phyloP scores from a whole-genome alignment of 495 filamentous ascomycete genomes.

The Penicillium coffeae region DNA sequence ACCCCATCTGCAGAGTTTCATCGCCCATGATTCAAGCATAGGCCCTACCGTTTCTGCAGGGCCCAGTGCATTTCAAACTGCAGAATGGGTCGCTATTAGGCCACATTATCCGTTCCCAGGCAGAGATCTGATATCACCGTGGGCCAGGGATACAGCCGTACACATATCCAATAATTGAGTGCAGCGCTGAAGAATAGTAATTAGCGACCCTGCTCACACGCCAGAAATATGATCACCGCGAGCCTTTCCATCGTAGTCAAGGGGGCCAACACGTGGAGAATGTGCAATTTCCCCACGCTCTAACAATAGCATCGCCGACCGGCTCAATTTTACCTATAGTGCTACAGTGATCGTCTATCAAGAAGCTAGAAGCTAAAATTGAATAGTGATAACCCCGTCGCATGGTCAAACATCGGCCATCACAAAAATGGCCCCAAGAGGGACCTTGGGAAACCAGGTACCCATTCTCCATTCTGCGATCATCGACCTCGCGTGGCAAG shows the following conservation, averaged over 20 bases:
- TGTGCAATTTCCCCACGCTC: background rate
- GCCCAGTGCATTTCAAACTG: background rate
- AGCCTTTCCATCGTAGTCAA: no score
- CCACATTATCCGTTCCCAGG: no score
- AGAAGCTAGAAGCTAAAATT: background rate
- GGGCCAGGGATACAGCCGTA: no score
- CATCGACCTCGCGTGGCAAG: slow-evolving; percentile 5
- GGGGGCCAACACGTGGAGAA: background rate
- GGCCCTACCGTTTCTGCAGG: background rate
- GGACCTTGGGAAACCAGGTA: no score
- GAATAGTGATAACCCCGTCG: background rate
- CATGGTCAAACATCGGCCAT: background rate
- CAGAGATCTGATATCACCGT: no score
- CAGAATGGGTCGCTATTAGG: no score
- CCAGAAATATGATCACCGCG: no score
- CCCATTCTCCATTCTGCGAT: background rate
- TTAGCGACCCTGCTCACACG: no score
- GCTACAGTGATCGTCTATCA: background rate
- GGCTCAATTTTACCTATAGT: background rate
- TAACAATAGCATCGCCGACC: background rate
- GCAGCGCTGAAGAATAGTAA: no score
- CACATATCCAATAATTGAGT: no score
- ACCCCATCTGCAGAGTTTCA: background rate
- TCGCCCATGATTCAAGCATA: background rate
- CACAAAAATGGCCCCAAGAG: slow-evolving; percentile 2